Base-by-base conservation (phyloP, 202 grass and related monocot genomes). In the Bolboschoenoplectus hybrid region DNA sequence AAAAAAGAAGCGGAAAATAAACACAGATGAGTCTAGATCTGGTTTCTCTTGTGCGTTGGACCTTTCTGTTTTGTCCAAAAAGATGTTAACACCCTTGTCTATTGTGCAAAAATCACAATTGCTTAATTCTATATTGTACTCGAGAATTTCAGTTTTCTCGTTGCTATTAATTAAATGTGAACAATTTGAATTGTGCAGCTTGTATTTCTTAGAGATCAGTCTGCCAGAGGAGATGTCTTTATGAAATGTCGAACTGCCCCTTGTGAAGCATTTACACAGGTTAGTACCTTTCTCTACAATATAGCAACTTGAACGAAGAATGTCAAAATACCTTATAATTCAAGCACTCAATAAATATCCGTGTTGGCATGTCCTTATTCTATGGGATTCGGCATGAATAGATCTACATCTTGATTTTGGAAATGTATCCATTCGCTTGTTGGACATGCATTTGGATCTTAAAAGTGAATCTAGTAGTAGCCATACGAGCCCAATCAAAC, bases 121-220 rank as follows among this genome's bases (percentile, higher is more conserved):
- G 0, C n/a, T 85, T 17, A 57, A 73, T 46, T 81, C 83, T 55
- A 43, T 38, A 85, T 89, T 64, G 39, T 78, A 52, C 34, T 57
- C 14, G 44, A 73, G 67, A 52, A 51, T 81, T 90, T 78, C 68
- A 32, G 63, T 66, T 1, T 81, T 64, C 63, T 57, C 36, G 40
- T 67, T 68, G n/a, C 19, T 61, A 65, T 81, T 11, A 72, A 38
- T 26, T 61, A 17, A 4, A 16, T 47, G 2, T 66, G 52, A 10
- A 62, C 34, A 55, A 75, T 69, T 73, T 62, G 44, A 58, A 60
- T 89, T 89, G 36, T 9, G 12, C 90, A 98, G 97, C 76, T 92
- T 96, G 70, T 98, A 98, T 86, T 96, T 98, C 88, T 75, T 98
- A 88, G 93, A 96, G 60, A 89, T 94, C 82, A 98, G 97, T 56